Conservation (phyloP, 257 asterid species). For the Petunia secreta region DNA sequence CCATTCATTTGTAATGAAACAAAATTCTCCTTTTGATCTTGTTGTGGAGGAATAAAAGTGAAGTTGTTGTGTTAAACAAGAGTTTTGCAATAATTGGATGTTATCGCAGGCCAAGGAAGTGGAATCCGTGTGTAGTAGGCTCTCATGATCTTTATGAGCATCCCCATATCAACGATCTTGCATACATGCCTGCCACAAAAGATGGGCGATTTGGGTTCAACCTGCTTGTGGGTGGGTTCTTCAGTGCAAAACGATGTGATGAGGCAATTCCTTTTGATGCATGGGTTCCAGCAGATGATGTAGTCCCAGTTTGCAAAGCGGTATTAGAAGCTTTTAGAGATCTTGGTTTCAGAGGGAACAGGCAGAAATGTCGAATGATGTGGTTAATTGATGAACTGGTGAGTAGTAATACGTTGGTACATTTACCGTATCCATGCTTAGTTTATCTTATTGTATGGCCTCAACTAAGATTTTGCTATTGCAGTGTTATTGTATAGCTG, state of each 20-base stretch:
- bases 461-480: neutral
- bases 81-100: neutral
- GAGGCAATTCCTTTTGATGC: constrained; percentile 98
- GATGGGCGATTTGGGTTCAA: constrained; percentile 85
- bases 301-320: constrained; percentile 78
- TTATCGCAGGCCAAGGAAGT: constrained; percentile 86
- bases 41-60: neutral
- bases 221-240: constrained; percentile 93
- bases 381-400: constrained; percentile 96
- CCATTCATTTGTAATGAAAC: too few species aligned
- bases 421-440: neutral
- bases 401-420: constrained; percentile 33
- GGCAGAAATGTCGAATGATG: constrained; percentile 97
- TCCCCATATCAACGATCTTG: constrained; percentile 96
- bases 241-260: constrained; percentile 87
- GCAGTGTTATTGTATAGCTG: neutral
- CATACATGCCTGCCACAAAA: constrained; percentile 88
- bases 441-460: neutral
- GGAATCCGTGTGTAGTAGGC: constrained; percentile 95
- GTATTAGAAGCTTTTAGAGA: constrained; percentile 85
- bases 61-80: neutral
- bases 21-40: too few species aligned
- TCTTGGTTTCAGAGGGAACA: constrained; percentile 84
- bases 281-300: constrained; percentile 93
- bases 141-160: constrained; percentile 97